These are phyloP conservation scores for Cladosporium cucumerinum DNA, from an alignment of 2,329 filamentous ascomycete genomes.

Conservation along the genomic window DNA sequence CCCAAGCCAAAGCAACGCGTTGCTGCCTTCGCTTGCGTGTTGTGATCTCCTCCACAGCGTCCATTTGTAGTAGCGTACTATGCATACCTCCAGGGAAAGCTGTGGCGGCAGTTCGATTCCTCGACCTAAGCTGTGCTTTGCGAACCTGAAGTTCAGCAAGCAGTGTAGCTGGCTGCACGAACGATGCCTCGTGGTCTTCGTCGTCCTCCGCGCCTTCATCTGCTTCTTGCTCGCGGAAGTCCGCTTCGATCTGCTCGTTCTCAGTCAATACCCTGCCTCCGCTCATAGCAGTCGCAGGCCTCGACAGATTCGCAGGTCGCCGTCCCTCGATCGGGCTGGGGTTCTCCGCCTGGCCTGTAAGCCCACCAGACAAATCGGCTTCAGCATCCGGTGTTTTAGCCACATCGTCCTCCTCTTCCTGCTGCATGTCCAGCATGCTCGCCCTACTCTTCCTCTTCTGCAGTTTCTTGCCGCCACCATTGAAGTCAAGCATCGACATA, in stretches of 20 bases:
- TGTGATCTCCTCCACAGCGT: constrained; percentile 84
- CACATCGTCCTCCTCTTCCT: constrained; percentile 21
- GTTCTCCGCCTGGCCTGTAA: constrained; percentile 16
- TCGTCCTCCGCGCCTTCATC: constrained; percentile 30
- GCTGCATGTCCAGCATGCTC: constrained; percentile 27
- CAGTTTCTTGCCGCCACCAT: constrained; percentile 33
- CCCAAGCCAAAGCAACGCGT: constrained; percentile 87
- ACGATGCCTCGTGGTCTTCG: constrained; percentile 49
- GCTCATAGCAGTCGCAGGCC: constrained; percentile 18
- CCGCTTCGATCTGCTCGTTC: constrained; percentile 41
- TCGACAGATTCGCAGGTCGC: constrained; percentile 18
- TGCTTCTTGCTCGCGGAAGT: constrained; percentile 37
- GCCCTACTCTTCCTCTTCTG: constrained; percentile 35
- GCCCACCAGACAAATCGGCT: constrained; percentile 21
- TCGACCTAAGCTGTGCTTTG: constrained; percentile 80
- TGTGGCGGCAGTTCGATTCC: constrained; percentile 66
- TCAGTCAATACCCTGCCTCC: constrained; percentile 24
- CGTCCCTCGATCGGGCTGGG: constrained; percentile 1
- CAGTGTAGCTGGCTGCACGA: constrained; percentile 80
- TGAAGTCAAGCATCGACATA: constrained; percentile 24
- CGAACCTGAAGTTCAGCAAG: constrained; percentile 88
- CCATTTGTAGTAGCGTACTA: constrained; percentile 83
- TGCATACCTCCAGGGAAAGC: constrained; percentile 75
- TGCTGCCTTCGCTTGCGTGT: constrained; percentile 69
- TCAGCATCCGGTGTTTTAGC: constrained; percentile 22